Base-by-base conservation (phyloP, 1,284 basidiomycete genomes). In the Gymnopus androsaceus region DNA sequence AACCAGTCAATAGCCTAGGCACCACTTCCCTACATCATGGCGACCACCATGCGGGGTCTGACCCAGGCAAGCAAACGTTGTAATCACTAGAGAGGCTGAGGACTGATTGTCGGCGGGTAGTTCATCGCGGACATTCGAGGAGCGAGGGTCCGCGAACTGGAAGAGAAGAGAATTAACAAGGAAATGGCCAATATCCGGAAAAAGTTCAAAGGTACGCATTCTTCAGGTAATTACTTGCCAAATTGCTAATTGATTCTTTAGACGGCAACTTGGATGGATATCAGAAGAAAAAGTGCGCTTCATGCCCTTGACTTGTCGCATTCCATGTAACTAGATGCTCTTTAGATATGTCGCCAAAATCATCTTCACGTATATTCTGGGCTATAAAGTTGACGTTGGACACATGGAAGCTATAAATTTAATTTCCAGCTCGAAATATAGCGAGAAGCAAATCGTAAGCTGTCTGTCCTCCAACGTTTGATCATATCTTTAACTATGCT, bases 161-260 rank as follows among this genome's bases (percentile, higher is more conserved):
- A 96, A 69, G 96, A 98, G 81, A 98, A 98, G 75, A 78, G 96
- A 55, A 97, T 99, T 66, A 99, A 99, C 76, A 95, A 97, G 72
- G 97, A 99, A 76, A 98, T 99, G 96, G 96, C 97, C 1, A 98
- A 99, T 68, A 99, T 99, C 64, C 83, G 97, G 54, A 95, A 96
- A 79, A 95, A 98, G 75, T 98, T 99, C 81, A 98, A 98, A 82
- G 91, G 93, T 90, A 56, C 69, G 64, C 28, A 40, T 31, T 23
- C 45, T 17, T 30, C 50, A 42, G 28, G 34, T 36, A 12, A 36
- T 57, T 17, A 1, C 9, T 14, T n/a, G 27, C 34, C 51, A 42
- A 45, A 23, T 12, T n/a, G 19, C 37, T 40, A 15, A 42, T 19
- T 47, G 36, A 25, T 54, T 33, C 46, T 61, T 14, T 66, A 95